Base-by-base conservation (phyloP, 78 protist species). In the Tieghemostelium lacteum region DNA sequence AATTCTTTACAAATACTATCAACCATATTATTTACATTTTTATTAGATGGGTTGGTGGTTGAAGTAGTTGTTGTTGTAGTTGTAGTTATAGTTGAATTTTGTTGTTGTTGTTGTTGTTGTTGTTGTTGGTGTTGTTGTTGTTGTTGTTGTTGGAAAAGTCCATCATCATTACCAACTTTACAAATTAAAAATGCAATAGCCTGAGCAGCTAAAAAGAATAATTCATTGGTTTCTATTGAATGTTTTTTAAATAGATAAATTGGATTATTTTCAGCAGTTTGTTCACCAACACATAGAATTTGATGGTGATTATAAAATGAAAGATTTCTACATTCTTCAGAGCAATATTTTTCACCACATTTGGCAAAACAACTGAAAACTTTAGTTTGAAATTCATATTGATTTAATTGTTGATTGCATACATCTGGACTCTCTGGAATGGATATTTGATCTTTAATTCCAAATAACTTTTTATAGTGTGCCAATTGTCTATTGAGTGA, bases 331-430 rank as follows among this genome's bases (percentile, higher is more conserved):
- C 93, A 87, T 61, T 52, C 86, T 50, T 73, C 85, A 16, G 74
- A 60, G n/a, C 93, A 87, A 28, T 87, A 87, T 34, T 70, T 73
- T 55, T 87, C 93, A 42, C 93, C 93, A 49, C 93, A 87, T 50
- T 78, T 78, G 31, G 88, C 88, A 78, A 78, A 78, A 28, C 88
- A 78, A 70, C 88, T 78, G 50, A 22, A 52, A 10, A 78, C 76
- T n/a, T 61, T 70, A 0, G 88, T 78, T 7, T 64, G 49, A 66
- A 66, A 78, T 14, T 65, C 62, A 34, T 66, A 66, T 50, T 3
- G 55, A 22, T 37, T 36, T n/a, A n/a, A n/a, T n/a, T n/a, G n/a
- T n/a, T n/a, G n/a, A n/a, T n/a, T n/a, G n/a, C n/a, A n/a, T 12
- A 40, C 69, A 57, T 31, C 24, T 40, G 87, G 87, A 22, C 61